Conservation (phyloP, 2,329 filamentous ascomycete species). For the Emergomyces pasteurianus region DNA sequence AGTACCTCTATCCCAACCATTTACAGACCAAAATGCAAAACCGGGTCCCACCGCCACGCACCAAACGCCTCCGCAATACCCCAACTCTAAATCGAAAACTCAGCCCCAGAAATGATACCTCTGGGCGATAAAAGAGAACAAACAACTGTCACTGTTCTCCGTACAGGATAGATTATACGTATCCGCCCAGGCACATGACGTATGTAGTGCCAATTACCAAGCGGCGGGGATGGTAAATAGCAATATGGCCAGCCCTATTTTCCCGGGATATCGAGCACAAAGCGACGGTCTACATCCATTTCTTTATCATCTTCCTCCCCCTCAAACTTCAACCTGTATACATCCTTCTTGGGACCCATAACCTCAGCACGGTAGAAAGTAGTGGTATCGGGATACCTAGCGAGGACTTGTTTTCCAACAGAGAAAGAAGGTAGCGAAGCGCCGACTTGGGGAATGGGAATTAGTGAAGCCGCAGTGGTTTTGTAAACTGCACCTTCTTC, state of each 20-base stretch:
- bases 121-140: neutral
- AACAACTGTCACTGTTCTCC: too few relatives aligned
- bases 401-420: slow-evolving; percentile 59
- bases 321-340: slow-evolving; percentile 56
- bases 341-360: slow-evolving; percentile 50
- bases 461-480: slow-evolving; percentile 62
- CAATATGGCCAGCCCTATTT: slow-evolving; percentile 14
- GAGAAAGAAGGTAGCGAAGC: slow-evolving; percentile 50
- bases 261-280: slow-evolving; percentile 60
- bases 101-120: neutral
- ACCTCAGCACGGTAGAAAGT: slow-evolving; percentile 80
- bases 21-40: neutral
- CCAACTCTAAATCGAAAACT: neutral
- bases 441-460: slow-evolving; percentile 55
- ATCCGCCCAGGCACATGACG: neutral
- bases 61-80: neutral
- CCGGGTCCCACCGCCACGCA: neutral
- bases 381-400: slow-evolving; percentile 70
- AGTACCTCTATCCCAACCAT: neutral
- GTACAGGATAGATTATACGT: neutral
- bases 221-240: neutral
- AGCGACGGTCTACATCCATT: slow-evolving; percentile 62
- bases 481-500: slow-evolving; percentile 52
- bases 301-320: slow-evolving; percentile 65
- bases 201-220: neutral